Evolutionary conservation across 75 land plant genomes (phyloP).

Genomic region (Picea sitchensis): DNA sequence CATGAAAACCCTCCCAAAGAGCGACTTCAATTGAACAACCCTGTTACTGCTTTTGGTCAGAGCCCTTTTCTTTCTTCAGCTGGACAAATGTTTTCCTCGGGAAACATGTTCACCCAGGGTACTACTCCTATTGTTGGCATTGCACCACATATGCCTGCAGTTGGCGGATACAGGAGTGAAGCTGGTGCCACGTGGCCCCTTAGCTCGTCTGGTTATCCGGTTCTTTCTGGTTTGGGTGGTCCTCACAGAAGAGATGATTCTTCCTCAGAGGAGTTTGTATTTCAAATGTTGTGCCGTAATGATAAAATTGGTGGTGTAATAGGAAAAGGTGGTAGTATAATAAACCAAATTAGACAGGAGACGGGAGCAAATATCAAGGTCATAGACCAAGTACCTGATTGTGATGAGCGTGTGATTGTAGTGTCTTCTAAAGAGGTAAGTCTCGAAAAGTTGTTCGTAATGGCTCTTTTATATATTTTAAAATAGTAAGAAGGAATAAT

Average conservation of each 20-base stretch:
- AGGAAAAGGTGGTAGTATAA: constrained; percentile 79
- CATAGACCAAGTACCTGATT: constrained; percentile 38
- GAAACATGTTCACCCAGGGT: constrained; percentile 20
- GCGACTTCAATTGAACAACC: constrained; percentile 49
- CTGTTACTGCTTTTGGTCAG: constrained; percentile 40
- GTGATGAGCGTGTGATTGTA: constrained; percentile 67
- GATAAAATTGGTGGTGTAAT: constrained; percentile 73
- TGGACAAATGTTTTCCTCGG: constrained; percentile 24
- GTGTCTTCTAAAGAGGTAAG: constrained; percentile 62
- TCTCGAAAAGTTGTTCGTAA: neutral
- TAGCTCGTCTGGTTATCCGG: constrained; percentile 20
- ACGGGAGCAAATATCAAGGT: constrained; percentile 79
- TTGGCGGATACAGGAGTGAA: constrained; percentile 49
- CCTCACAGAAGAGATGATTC: too few species aligned
- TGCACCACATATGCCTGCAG: constrained; percentile 32
- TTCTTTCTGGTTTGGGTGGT: too few species aligned
- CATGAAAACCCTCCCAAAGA: constrained; percentile 85
- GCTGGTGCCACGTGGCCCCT: constrained; percentile 32
- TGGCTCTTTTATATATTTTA: neutral
- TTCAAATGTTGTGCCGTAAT: constrained; percentile 61
- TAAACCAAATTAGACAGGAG: constrained; percentile 55
- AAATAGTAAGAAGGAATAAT: too few species aligned
- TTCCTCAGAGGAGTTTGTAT: constrained; percentile 29
- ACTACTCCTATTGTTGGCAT: constrained; percentile 24
- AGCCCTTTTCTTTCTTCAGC: constrained; percentile 38